These are phyloP conservation scores for Moelleriella libera DNA, from an alignment of 2,329 filamentous ascomycete genomes.

Conservation along the genomic window DNA sequence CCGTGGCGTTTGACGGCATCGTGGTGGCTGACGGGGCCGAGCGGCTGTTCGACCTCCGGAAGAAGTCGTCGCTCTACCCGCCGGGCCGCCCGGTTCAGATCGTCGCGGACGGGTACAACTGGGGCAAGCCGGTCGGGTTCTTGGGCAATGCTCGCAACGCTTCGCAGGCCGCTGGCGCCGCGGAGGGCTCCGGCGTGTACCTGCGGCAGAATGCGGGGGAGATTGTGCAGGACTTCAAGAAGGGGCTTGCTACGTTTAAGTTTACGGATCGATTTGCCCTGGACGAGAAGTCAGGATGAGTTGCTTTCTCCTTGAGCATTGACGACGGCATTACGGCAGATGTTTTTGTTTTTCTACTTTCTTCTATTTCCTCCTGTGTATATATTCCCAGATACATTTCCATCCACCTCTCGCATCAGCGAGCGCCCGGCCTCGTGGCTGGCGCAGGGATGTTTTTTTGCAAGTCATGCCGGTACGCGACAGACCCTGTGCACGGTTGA, in stretches of 20 bases:
- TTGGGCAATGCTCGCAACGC: conserved; percentile 30
- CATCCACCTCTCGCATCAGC: too few species aligned
- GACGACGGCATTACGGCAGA: too few species aligned
- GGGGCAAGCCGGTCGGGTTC: conserved; percentile 55
- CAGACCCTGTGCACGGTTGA: too few species aligned
- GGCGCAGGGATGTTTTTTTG: too few species aligned
- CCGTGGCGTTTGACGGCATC: conserved; percentile 47
- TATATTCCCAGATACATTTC: too few species aligned
- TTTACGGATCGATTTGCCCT: conserved; percentile 50
- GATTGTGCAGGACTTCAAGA: conserved; percentile 32
- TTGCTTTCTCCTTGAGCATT: neutral
- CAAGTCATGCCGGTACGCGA: too few species aligned
- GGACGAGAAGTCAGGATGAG: conserved; percentile 21
- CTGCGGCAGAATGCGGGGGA: conserved; percentile 15
- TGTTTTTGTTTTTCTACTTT: too few species aligned
- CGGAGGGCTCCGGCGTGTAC: conserved; percentile 26
- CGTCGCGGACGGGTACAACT: conserved; percentile 46
- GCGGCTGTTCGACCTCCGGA: conserved; percentile 29
- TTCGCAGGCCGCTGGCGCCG: conserved; percentile 29
- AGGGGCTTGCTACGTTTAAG: conserved; percentile 49
- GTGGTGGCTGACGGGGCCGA: conserved; percentile 41
- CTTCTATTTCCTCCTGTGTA: too few species aligned
- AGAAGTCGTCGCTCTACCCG: conserved; percentile 44
- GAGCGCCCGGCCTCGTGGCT: too few species aligned
- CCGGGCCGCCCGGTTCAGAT: conserved; percentile 49